Evolutionary conservation across 1,284 basidiomycete genomes (phyloP), one percentile per base, ranked within the genome.

Genomic region (Phylloboletellus chloephorus): DNA sequence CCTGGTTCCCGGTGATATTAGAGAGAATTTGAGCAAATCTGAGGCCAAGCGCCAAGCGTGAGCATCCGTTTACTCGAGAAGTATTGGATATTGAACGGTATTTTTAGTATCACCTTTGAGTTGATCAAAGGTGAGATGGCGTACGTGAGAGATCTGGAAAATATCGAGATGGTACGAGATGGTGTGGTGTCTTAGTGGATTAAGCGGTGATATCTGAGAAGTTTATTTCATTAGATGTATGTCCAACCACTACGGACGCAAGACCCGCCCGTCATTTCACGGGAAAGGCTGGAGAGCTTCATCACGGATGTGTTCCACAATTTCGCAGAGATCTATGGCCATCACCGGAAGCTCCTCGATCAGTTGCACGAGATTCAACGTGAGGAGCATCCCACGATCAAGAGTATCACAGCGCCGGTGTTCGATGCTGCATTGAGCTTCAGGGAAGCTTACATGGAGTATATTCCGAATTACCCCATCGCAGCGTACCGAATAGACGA

Each of bases 41-140:
- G 91, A 96, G 61, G 68, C 79, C 16, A 87, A 88, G 61, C 78
- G 92, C 13, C 95, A 98, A 63, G 82, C 86, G 88, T 91, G 60
- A 65, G 88, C 72, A 29, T n/a, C 39, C 15, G 17, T 39, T 22
- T 13, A 4, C 7, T 44, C 7, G 35, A n/a, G 5, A 21, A 17
- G n/a, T 12, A 6, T 13, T 13, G 2, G n/a, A 26, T 33, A 20
- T 13, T 45, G 10, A 43, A 36, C 15, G 4, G 25, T 38, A 20
- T 39, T 31, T 47, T 22, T 48, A 92, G 89, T 30, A 80, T 88
- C 51, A 94, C 98, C 36, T 95, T 94, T 56, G 95, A 98, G 65
- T 69, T 98, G 35, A 95, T 98, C 58, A 87, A 94, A 57, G 88
- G 87, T 44, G 95, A 99, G 66, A 94, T 95, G 83, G 79, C 83